Evolutionary conservation across 1,284 basidiomycete genomes (phyloP), one percentile per base, ranked within the genome.

Genomic region (Moesziomyces sp.): DNA sequence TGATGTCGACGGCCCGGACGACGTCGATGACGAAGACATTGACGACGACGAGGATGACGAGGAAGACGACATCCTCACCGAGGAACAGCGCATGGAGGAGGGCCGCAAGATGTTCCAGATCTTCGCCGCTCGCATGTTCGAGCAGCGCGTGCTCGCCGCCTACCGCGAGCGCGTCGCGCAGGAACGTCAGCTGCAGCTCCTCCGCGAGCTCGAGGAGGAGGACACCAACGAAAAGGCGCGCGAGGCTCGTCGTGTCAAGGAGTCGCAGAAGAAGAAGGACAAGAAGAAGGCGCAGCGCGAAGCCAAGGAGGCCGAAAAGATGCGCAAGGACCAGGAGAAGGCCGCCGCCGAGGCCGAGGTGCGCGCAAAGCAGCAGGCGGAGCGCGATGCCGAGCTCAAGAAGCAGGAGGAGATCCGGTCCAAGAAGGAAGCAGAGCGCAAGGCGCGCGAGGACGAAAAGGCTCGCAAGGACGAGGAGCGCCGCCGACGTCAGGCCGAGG

Each of bases 101-200:
- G 96, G 96, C 78, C 93, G 95, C 85, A 90, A 93, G 57, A 99
- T 99, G 96, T 99, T 99, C 87, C 94, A 94, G 76, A 97, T 99
- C 86, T 99, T 98, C 84, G 96, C 96, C n/a, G 96, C 96, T 43
- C 90, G 97, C 59, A 97, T 98, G 94, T 98, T 99, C 84, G 96
- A 99, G 86, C 94, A 97, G 85, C 90, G 96, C 26, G 96, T 98
- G 43, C 89, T 97, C 56, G 91, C 93, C 76, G 92, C 93, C 6
- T 96, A 94, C 84, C 90, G 93, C 57, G 94, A 95, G 86, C 52
- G 81, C 72, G 91, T 95, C n/a, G 93, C 94, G 21, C 92, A 93
- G 83, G 92, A 94, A 84, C 89, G 92, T 77, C 93, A 94, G 85
- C 87, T 91, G 64, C 92, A 95, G 79, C 87, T 96, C 11, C 87